Percentiles rank a stretch among this genome's conserved stretches.
Evolutionary conservation across 257 asterid genomes (phyloP).

Genomic region (Verbascum thapsus): DNA sequence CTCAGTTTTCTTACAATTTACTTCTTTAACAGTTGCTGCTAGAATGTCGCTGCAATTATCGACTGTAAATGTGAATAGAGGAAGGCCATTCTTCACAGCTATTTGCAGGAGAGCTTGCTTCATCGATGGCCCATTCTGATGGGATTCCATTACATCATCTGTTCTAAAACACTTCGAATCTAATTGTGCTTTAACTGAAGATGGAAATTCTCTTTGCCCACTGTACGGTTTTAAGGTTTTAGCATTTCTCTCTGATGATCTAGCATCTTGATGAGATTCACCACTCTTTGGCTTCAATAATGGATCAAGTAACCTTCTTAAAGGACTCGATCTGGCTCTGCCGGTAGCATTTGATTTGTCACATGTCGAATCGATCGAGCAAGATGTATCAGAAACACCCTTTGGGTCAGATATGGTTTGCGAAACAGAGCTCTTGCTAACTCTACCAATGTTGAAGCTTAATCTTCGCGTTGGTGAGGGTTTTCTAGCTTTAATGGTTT

Average conservation of each 20-base stretch:
- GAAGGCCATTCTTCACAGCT: conserved; percentile 71
- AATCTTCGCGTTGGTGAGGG: conserved; percentile 64
- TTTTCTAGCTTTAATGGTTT: conserved; percentile 45
- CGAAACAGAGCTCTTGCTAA: conserved; percentile 43
- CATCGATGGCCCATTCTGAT: conserved; percentile 35
- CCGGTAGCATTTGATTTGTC: conserved; percentile 45
- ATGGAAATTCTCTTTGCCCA: conserved; percentile 35
- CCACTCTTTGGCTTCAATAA: conserved; percentile 60
- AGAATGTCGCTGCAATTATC: conserved; percentile 60
- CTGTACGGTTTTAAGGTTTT: conserved; percentile 33
- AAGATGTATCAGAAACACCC: conserved; percentile 32
- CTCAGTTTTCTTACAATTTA: conserved; percentile 38
- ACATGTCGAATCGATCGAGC: conserved; percentile 30
- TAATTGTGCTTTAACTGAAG: conserved; percentile 42
- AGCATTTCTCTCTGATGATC: conserved; percentile 31
- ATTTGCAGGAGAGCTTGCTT: conserved; percentile 76
- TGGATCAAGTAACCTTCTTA: conserved; percentile 80
- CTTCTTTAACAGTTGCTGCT: conserved; percentile 67
- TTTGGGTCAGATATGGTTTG: conserved; percentile 31
- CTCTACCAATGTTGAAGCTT: conserved; percentile 45
- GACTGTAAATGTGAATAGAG: conserved; percentile 74
- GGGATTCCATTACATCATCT: conserved; percentile 33
- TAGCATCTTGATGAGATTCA: conserved; percentile 34
- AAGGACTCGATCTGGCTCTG: conserved; percentile 68
- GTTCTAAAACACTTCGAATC: conserved; percentile 47